Conservation (phyloP, 495 filamentous ascomycete species). For the Neurospora sp. region DNA sequence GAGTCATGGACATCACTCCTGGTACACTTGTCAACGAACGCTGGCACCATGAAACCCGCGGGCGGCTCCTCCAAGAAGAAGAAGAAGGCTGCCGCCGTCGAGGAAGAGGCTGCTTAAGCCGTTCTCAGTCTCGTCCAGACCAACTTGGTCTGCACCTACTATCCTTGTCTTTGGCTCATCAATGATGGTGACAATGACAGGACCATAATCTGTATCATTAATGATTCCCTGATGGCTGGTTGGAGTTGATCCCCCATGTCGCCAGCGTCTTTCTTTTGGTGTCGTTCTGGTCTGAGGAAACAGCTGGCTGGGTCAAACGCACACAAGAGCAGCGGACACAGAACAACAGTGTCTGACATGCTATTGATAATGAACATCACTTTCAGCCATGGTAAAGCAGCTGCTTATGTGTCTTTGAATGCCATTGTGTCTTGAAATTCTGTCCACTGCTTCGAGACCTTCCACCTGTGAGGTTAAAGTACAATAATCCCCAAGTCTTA, state of each 20-base stretch:
- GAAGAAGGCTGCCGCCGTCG: constrained; percentile 46
- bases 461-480: not conserved
- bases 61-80: constrained; percentile 50
- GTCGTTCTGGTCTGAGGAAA: not conserved
- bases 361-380: not conserved
- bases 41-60: constrained; percentile 28
- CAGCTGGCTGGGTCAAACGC: not conserved
- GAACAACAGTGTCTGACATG: not conserved
- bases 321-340: not conserved
- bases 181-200: not conserved
- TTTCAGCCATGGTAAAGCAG: not conserved
- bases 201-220: not conserved
- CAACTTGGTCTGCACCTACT: not conserved
- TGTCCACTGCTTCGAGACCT: not conserved
- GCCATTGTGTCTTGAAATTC: not conserved
- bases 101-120: constrained; percentile 7
- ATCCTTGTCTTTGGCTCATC: not conserved
- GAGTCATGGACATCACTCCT: constrained; percentile 63
- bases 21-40: constrained; percentile 71
- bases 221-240: not conserved
- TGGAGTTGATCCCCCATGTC: not conserved
- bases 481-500: not conserved
- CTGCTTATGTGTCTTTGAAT: not conserved
- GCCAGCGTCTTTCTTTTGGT: not conserved
- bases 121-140: not conserved